Conservation (phyloP, 1,139 yeast species). For the Suhomyces yuchorum region DNA sequence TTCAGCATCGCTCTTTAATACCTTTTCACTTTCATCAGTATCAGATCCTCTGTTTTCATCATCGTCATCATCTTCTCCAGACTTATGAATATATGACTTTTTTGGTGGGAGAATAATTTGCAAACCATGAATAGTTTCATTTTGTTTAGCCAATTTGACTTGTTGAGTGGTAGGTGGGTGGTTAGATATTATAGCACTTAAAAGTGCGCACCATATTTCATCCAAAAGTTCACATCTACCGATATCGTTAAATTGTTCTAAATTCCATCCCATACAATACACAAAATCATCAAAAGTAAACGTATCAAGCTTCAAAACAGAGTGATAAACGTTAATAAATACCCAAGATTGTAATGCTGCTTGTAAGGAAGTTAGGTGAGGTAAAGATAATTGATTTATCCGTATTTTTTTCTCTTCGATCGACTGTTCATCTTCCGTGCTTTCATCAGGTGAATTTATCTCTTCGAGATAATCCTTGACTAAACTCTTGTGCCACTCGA, state of each 20-base stretch:
- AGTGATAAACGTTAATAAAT: slow-evolving; percentile 70
- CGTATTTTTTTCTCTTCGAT: slow-evolving; percentile 11
- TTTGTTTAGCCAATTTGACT: slow-evolving; percentile 25
- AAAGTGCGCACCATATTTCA: slow-evolving; percentile 71
- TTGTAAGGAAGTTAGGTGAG: slow-evolving; percentile 23
- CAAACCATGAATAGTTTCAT: slow-evolving; percentile 38
- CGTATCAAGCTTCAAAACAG: slow-evolving; percentile 63
- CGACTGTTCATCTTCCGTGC: slow-evolving; percentile 5
- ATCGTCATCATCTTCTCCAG: slow-evolving; percentile 15
- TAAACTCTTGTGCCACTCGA: slow-evolving; percentile 25
- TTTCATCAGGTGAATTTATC: slow-evolving; percentile 24
- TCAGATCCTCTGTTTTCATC: slow-evolving; percentile 30
- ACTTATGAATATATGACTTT: slow-evolving; percentile 25
- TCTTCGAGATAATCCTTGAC: slow-evolving; percentile 19
- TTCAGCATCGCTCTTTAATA: slow-evolving; percentile 32
- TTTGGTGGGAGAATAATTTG: slow-evolving; percentile 45
- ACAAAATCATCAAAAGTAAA: slow-evolving; percentile 81
- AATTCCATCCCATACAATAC: slow-evolving; percentile 61
- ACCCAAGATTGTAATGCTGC: slow-evolving; percentile 72
- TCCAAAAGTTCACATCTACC: slow-evolving; percentile 60
- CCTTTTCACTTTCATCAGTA: slow-evolving; percentile 21
- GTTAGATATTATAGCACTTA: slow-evolving; percentile 48
- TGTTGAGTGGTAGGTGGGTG: slow-evolving; percentile 32
- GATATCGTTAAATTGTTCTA: slow-evolving; percentile 42
- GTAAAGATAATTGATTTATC: slow-evolving; percentile 24